Base-by-base conservation (phyloP, 148 eudicot species). In the Persicaria tinctoria region DNA sequence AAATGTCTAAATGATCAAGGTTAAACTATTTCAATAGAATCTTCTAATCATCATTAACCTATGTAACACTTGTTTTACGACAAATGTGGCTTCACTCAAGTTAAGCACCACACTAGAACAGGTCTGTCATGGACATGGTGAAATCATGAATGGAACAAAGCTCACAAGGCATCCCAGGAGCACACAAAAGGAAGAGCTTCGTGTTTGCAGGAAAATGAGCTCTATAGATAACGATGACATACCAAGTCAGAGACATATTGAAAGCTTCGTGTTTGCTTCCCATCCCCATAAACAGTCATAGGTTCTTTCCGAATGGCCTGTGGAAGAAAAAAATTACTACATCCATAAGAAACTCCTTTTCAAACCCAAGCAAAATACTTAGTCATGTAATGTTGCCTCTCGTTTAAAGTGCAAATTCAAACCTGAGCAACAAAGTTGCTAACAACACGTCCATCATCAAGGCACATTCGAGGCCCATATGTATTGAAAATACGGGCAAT, bases 191-290 rank as follows among this genome's bases (percentile, higher is more conserved):
- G 74, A 46, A 50, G 51, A 71, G 4, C 41, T 23, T 23, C 27
- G 27, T 23, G 27, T 23, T 9, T 20, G 38, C 38, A 47, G 41
- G 55, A 47, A 48, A 17, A 47, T 8, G 14, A 71, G 44, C 18
- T 46, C 44, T 44, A 71, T 6, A 14, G 2, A 3, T 46, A 11
- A 8, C 41, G 8, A 48, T 74, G 32, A 74, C 91, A 47, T 85
- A 92, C 97, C 94, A 92, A 78, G 86, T 92, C 97, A 73, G 97
- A 85, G 11, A 92, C 97, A 84, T 84, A 92, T 83, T 89, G 97
- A 80, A 92, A 92, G 81, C 97, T 92, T 75, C 97, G 82, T 23
- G 97, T 92, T 77, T 92, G 97, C 80, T 89, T 88, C 71, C 94
- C 97, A 81, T 89, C 94, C 72, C 97, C 97, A 75, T 92, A 92